These are phyloP conservation scores for Raffaelea albimanens DNA, from an alignment of 2,329 filamentous ascomycete species.

Conservation along the genomic window DNA sequence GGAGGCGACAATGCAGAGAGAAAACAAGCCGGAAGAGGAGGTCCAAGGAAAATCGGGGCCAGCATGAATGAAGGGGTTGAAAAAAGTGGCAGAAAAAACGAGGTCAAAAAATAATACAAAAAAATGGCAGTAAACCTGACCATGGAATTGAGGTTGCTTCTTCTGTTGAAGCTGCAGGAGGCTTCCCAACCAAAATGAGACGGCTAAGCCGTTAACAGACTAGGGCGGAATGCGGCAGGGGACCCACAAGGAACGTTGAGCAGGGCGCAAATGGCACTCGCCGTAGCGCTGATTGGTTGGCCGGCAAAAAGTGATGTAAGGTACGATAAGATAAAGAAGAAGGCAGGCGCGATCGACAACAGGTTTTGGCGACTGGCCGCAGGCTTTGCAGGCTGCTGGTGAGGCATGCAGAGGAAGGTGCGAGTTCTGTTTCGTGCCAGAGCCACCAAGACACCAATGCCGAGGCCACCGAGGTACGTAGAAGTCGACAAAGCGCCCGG, in stretches of 20 bases:
- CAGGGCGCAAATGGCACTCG: background rate
- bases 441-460: no score
- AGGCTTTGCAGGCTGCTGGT: no score
- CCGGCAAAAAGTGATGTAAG: background rate
- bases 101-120: background rate
- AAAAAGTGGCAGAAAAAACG: background rate
- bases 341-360: no score
- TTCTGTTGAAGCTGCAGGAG: background rate
- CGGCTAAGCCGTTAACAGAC: background rate
- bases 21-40: slow-evolving; percentile 1
- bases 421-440: no score
- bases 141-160: slow-evolving; percentile 1
- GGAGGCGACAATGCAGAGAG: background rate
- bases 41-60: background rate
- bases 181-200: slow-evolving; percentile 5
- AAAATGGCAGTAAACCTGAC: slow-evolving; percentile 4
- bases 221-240: background rate
- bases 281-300: no score
- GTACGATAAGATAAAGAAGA: slow-evolving; percentile 12
- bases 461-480: no score
- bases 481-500: no score
- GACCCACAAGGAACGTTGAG: slow-evolving; percentile 11
- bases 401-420: no score
- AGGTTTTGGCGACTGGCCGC: no score
- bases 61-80: background rate